Base-by-base conservation (phyloP, 495 filamentous ascomycete genomes). In the Neurospora hispaniola region DNA sequence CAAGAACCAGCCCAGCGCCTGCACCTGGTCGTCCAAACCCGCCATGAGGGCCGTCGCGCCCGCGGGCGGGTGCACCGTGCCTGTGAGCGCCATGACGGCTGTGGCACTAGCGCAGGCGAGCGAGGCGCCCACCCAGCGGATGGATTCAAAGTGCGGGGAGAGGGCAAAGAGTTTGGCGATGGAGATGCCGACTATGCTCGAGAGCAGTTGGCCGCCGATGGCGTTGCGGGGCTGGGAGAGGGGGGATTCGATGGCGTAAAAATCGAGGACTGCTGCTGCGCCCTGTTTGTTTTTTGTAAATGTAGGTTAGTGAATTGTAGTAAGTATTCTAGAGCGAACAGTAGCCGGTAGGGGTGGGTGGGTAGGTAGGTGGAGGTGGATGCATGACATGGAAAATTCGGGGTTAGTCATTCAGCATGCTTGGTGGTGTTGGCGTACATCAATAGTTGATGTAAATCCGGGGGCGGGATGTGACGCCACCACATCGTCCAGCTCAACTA, bases 11-110 rank as follows among this genome's bases (percentile, higher is more conserved):
- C 92, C 93, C 70, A 97, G 80, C 1, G 76, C 78, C 18, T 85
- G 82, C 0, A 90, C 81, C 1, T 81, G 79, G 1, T 86, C 76
- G 68, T 91, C 87, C 0, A 90, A 86, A 3, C 91, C 92, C 0
- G 92, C 92, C 23, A 97, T 82, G 2, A 98, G 81, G 0, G 94
- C 93, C 0, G 93, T 96, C 4, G 94, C 94, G 9, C 94, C 94
- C 0, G 93, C 94, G 0, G 94, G 94, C 7, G 94, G 94, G 77
- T 98, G 92, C 2, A 94, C 85, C 0, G 94, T 96, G 8, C 89
- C 89, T 0, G 93, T 96, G 11, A 94, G 74, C 1, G 86, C 84
- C 94, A 97, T 98, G 70, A 89, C 69, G 0, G 88, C 85, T 2
- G 89, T 93, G 0, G 93, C 87, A 35, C 87, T 77, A 1, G 89